Evolutionary conservation across 768 basidiomycete species (phyloP), one percentile per base, ranked within the genome.

Genomic region (Panaeolus papilionaceus): DNA sequence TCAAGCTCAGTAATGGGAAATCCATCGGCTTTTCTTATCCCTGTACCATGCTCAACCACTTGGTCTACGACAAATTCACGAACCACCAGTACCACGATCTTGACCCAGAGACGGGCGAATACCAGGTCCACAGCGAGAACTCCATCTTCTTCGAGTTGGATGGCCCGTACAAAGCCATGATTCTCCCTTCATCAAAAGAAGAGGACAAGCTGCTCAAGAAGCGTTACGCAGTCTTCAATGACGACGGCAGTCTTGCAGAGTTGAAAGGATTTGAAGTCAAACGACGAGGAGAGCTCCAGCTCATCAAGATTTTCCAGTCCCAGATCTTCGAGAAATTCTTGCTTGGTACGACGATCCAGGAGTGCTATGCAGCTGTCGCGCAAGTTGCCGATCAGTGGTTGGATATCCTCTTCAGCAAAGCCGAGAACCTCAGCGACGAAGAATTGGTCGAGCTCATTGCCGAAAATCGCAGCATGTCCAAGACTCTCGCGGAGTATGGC

Each of bases 101-200:
- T 23, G 90, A 98, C 74, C 86, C 88, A 7, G 89, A 91, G 63
- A 92, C 92, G 0, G 96, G 96, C 37, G 88, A 91, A 69, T 98
- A 98, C 79, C 82, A 82, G 20, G 81, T 99, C 37, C 93, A 94
- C 69, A 94, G 91, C 79, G 98, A 99, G 79, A 99, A 99, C 79
- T 97, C 95, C 16, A 99, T 99, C 79, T 99, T 99, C 84, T 99
- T 99, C 81, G 97, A 99, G 79, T 85, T 99, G 68, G 97, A 99
- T 72, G 98, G 98, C 1, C 98, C 98, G 1, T 99, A 99, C 83
- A 94, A 90, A 71, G 98, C 98, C 6, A 99, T 99, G 98, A 98
- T 99, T 73, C 86, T 99, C 12, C 98, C 98, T 1, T 97, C 96
- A 1, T 99, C 98, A 0, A 99, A 99, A 76, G 98, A 99, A 79